Evolutionary conservation across 495 filamentous ascomycete genomes (phyloP).

Genomic region (Letharia lupina): DNA sequence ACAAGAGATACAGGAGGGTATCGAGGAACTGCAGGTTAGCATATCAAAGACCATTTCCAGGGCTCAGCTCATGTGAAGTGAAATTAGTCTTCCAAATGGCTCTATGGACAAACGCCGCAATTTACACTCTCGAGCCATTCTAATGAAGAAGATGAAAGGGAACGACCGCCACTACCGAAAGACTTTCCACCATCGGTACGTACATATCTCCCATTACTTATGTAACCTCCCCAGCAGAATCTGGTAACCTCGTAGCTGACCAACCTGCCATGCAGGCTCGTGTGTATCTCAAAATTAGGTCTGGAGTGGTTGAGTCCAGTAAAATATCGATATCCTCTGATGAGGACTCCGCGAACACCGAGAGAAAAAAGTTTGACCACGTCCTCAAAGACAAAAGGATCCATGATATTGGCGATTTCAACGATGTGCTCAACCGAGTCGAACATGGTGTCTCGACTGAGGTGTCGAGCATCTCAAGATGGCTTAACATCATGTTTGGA

Average conservation of each 20-base stretch:
- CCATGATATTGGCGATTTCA: constrained; percentile 34
- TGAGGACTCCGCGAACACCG: constrained; percentile 28
- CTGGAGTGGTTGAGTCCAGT: constrained; percentile 30
- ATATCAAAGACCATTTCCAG: neutral
- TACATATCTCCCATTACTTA: neutral
- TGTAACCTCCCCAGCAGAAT: neutral
- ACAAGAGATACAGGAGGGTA: constrained; percentile 46
- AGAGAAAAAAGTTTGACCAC: constrained; percentile 27
- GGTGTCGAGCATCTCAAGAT: constrained; percentile 2
- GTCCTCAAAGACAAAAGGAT: constrained; percentile 34
- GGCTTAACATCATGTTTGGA: constrained; percentile 20
- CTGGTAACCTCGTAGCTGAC: constrained; percentile 10
- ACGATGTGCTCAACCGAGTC: constrained; percentile 3
- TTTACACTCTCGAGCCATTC: constrained; percentile 62
- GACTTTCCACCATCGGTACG: constrained; percentile 19
- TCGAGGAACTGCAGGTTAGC: constrained; percentile 53
- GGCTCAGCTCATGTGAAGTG: constrained; percentile 18
- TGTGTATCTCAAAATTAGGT: constrained; percentile 24
- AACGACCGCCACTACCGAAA: constrained; percentile 19
- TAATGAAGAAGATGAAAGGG: constrained; percentile 19
- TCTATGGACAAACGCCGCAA: constrained; percentile 74
- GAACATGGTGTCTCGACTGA: constrained; percentile 5
- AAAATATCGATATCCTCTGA: constrained; percentile 38
- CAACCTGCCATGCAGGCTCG: constrained; percentile 22
- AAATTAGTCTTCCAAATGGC: constrained; percentile 61